These are phyloP conservation scores for Mesostigma viride DNA, from an alignment of 139 green algal species.

Conservation along the genomic window DNA sequence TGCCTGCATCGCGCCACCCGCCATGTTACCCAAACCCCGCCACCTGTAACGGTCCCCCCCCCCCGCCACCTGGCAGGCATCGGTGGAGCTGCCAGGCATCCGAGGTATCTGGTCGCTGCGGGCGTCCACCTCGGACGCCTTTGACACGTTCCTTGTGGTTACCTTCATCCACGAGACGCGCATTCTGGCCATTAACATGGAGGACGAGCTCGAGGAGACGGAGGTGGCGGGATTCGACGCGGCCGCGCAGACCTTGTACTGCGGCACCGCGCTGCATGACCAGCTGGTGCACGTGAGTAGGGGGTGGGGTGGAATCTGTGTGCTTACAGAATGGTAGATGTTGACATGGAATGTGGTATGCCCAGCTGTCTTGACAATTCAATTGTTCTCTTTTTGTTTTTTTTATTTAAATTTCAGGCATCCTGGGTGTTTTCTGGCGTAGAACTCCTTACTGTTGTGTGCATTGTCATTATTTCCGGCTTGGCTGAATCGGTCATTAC, in stretches of 20 bases:
- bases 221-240: slow-evolving; percentile 69
- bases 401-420: background rate
- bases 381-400: background rate
- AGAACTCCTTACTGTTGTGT: background rate
- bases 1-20: too few species aligned
- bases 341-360: too few species aligned
- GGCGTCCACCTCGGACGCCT: slow-evolving; percentile 30
- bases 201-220: slow-evolving; percentile 72
- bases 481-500: too few species aligned
- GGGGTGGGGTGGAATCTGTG: too few species aligned
- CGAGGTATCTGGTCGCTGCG: slow-evolving; percentile 85
- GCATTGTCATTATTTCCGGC: too few species aligned
- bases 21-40: too few species aligned
- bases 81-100: slow-evolving; percentile 40
- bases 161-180: slow-evolving; percentile 83
- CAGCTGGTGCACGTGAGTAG: slow-evolving; percentile 70
- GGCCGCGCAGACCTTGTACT: slow-evolving; percentile 67
- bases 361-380: too few species aligned
- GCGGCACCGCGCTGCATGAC: slow-evolving; percentile 61
- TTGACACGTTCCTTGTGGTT: slow-evolving; percentile 82
- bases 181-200: slow-evolving; percentile 69
- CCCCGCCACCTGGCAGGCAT: slow-evolving; percentile 16
- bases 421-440: background rate
- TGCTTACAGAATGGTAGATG: too few species aligned
- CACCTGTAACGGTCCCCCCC: too few species aligned